These are phyloP conservation scores for Isoetes taiwanensis DNA, from an alignment of 75 land plant species.

Conservation along the genomic window DNA sequence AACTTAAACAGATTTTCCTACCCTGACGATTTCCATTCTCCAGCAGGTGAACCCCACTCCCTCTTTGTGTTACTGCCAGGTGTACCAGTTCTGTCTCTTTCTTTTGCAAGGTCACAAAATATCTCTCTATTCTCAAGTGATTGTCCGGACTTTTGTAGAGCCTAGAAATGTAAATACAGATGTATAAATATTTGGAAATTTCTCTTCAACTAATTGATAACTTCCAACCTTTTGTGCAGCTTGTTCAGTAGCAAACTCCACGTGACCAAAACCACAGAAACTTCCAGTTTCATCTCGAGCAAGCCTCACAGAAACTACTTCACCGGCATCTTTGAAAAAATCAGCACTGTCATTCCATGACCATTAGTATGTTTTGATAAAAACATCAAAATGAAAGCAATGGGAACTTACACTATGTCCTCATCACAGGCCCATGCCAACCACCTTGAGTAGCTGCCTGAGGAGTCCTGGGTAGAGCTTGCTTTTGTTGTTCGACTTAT, in stretches of 20 bases:
- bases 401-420: constrained; percentile 41
- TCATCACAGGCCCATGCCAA: constrained; percentile 33
- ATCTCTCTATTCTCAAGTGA: constrained; percentile 39
- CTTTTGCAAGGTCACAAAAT: constrained; percentile 49
- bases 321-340: constrained; percentile 58
- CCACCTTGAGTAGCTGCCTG: no score
- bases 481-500: no score
- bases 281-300: constrained; percentile 28
- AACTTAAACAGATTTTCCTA: no score
- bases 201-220: no score
- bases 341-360: constrained; percentile 25
- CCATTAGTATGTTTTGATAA: not conserved
- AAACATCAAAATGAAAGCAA: not conserved
- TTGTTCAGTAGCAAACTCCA: constrained; percentile 57
- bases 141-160: constrained; percentile 44
- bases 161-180: constrained; percentile 29
- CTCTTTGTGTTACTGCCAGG: not conserved
- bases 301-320: constrained; percentile 54
- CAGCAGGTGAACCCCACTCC: not conserved
- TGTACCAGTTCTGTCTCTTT: constrained; percentile 28
- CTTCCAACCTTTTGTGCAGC: constrained; percentile 45
- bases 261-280: constrained; percentile 67
- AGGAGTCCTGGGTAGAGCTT: no score
- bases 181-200: no score
- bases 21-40: no score